Conservation (phyloP, 2,329 filamentous ascomycete genomes). For the Penicillium digitatum region DNA sequence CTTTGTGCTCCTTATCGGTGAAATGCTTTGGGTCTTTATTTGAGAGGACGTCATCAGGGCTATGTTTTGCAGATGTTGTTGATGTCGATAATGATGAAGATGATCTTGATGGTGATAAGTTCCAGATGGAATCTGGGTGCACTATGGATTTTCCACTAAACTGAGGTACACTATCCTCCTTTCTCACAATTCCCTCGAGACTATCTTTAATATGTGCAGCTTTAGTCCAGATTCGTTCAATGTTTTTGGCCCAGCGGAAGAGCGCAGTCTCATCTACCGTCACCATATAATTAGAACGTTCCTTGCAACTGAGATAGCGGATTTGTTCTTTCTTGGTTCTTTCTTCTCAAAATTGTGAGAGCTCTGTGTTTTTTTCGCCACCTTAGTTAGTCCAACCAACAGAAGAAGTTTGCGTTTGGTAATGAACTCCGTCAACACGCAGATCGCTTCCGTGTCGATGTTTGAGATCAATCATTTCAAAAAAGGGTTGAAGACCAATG, state of each 20-base stretch:
- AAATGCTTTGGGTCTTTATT: slow-evolving; percentile 52
- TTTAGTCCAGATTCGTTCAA: slow-evolving; percentile 70
- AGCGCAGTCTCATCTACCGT: slow-evolving; percentile 68
- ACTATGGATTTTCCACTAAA: slow-evolving; percentile 42
- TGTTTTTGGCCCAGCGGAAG: slow-evolving; percentile 85
- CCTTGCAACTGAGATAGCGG: slow-evolving; percentile 77
- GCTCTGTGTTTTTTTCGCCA: slow-evolving; percentile 61
- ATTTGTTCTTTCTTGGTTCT: slow-evolving; percentile 74
- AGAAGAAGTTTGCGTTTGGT: slow-evolving; percentile 86
- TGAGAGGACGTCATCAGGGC: slow-evolving; percentile 1
- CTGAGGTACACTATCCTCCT: slow-evolving; percentile 57
- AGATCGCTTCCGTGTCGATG: slow-evolving; percentile 85
- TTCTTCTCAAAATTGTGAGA: slow-evolving; percentile 68
- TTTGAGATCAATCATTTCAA: slow-evolving; percentile 80
- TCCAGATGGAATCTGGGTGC: not conserved
- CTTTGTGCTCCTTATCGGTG: slow-evolving; percentile 59
- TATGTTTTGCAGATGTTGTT: slow-evolving; percentile 22
- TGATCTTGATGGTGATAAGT: not conserved
- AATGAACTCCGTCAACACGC: slow-evolving; percentile 72
- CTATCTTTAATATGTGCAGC: slow-evolving; percentile 69
- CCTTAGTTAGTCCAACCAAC: slow-evolving; percentile 88
- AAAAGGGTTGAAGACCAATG: slow-evolving; percentile 83
- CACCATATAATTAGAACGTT: slow-evolving; percentile 76
- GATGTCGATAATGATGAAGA: slow-evolving; percentile 14
- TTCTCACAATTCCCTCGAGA: slow-evolving; percentile 66